These are phyloP conservation scores for Glycyrrhiza uralensis DNA, from an alignment of 306 rosid genomes.

Conservation along the genomic window DNA sequence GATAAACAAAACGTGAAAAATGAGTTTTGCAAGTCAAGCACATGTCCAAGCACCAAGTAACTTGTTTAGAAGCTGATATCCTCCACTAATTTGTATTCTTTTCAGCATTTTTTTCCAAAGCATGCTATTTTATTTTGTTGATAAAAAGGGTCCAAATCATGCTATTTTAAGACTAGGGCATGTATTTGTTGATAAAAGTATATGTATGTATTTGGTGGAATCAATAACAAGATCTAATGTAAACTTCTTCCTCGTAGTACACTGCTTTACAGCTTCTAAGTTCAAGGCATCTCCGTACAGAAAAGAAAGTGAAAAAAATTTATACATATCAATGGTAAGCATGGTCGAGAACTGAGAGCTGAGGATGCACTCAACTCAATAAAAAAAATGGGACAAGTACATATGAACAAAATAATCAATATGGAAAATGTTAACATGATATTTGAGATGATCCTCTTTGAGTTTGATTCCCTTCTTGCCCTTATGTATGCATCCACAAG, in stretches of 20 bases:
- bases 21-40: too few relatives aligned
- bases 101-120: too few relatives aligned
- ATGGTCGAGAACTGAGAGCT: background rate
- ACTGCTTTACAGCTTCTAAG: too few relatives aligned
- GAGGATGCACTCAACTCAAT: conserved; percentile 3
- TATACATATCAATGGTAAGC: background rate
- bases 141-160: too few relatives aligned
- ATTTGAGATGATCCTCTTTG: conserved; percentile 54
- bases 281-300: background rate
- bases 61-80: too few relatives aligned
- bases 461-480: conserved; percentile 61
- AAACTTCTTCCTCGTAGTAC: background rate
- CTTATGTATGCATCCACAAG: conserved; percentile 56
- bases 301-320: background rate
- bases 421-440: conserved; percentile 35
- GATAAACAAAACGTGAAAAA: too few relatives aligned
- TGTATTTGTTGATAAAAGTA: too few relatives aligned
- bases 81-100: too few relatives aligned
- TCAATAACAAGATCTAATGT: background rate
- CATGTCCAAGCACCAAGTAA: too few relatives aligned
- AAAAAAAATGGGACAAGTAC: conserved; percentile 10
- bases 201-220: too few relatives aligned
- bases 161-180: too few relatives aligned
- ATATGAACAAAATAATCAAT: conserved; percentile 23
- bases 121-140: too few relatives aligned